phyloP scores from a whole-genome alignment of 371 early-diverging fungal species.

The Mortierella sp. region DNA sequence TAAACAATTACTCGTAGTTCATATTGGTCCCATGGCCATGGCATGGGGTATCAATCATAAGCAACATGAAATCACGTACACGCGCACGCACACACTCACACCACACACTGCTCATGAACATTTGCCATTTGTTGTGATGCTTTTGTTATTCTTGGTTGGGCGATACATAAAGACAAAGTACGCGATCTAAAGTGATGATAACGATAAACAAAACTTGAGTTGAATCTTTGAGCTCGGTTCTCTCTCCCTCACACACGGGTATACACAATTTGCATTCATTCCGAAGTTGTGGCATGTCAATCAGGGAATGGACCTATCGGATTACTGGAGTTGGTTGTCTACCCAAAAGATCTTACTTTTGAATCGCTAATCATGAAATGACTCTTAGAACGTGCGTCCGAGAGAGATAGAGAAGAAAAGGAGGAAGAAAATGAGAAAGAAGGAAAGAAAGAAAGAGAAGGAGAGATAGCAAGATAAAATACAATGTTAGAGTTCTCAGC shows the following conservation, averaged over 20 bases:
- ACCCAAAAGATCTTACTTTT: no score
- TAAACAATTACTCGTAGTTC: not conserved
- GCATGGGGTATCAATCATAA: constrained; percentile 1
- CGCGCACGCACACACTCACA: not conserved
- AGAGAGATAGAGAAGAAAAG: not conserved
- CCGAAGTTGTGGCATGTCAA: not conserved
- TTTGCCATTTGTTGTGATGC: not conserved
- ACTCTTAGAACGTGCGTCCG: not conserved
- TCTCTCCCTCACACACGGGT: not conserved
- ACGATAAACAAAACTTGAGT: not conserved
- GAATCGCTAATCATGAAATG: no score
- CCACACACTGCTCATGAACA: not conserved
- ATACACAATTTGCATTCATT: not conserved
- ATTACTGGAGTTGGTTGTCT: not conserved
- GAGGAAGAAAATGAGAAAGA: no score
- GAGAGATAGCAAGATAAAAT: not conserved
- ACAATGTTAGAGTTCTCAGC: not conserved
- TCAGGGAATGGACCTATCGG: not conserved
- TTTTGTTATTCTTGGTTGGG: not conserved
- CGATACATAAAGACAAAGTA: not conserved
- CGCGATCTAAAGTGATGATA: constrained; percentile 1
- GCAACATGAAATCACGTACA: not conserved
- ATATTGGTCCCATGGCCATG: constrained; percentile 14
- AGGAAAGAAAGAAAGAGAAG: not conserved
- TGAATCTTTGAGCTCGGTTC: no score